phyloP scores from a whole-genome alignment of 2,329 filamentous ascomycete species.

The Chalaropsis ovoidea region DNA sequence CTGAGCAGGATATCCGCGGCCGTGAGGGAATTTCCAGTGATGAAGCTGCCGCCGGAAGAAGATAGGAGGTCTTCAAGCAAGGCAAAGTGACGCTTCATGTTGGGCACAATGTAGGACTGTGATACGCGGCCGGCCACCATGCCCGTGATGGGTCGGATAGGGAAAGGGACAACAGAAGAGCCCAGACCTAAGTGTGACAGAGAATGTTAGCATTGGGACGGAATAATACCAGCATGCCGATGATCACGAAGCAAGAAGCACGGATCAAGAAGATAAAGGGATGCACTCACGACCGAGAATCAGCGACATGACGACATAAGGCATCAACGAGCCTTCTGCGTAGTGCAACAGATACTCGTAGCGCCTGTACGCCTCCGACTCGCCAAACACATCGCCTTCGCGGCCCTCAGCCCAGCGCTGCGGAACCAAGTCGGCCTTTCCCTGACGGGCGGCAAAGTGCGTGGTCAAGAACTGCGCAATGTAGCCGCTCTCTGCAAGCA shows the following conservation, averaged over 20 bases:
- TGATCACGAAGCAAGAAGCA: constrained; percentile 2
- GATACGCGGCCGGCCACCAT: constrained; percentile 38
- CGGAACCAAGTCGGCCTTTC: constrained; percentile 39
- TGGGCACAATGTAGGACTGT: constrained; percentile 38
- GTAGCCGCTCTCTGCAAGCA: constrained; percentile 71
- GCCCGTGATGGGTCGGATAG: constrained; percentile 43
- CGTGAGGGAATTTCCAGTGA: constrained; percentile 42
- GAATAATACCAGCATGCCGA: neutral
- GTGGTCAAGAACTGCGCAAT: constrained; percentile 77
- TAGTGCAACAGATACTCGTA: constrained; percentile 70
- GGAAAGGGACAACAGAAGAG: constrained; percentile 41
- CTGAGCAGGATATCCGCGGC: constrained; percentile 46
- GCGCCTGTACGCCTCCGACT: constrained; percentile 51
- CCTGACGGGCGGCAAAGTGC: constrained; percentile 36
- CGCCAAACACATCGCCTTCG: constrained; percentile 47
- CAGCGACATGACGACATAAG: constrained; percentile 53
- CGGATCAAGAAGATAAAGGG: neutral
- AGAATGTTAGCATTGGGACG: neutral
- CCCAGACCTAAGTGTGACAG: constrained; percentile 34
- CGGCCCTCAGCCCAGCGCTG: constrained; percentile 47
- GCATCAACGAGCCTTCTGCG: constrained; percentile 74
- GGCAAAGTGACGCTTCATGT: constrained; percentile 39
- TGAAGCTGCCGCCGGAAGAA: constrained; percentile 39
- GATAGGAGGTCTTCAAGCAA: constrained; percentile 43
- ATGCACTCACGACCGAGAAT: constrained; percentile 43